Evolutionary conservation across 345 rosid species (phyloP), one percentile per base, ranked within the genome.

Genomic region (Dipteronia sinensis): DNA sequence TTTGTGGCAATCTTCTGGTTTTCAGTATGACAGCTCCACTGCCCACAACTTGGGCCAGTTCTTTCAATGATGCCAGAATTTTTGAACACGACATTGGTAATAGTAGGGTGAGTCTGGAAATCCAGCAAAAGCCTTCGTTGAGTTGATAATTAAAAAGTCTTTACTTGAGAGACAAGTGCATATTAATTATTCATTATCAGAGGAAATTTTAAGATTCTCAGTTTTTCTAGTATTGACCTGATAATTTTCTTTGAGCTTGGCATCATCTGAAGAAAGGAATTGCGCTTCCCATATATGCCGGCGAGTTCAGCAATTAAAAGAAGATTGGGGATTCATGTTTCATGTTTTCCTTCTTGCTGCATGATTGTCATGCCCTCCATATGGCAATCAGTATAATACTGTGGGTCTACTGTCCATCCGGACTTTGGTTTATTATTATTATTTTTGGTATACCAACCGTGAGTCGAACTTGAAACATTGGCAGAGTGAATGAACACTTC

Each of bases 101-200:
- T 38, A 65, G 38, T 62, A 22, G 16, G 29, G 16, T 62, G 17
- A 62, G 46, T 62, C 49, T 1, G 23, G 49, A 38, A 38, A 15
- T 38, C 44, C 19, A 16, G 44, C 12, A 34, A 19, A 19, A 47
- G 42, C 8, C 67, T 15, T 29, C 15, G 34, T 25, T 62, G 66
- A 62, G 68, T 15, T 67, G 49, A 67, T 7, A 67, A n/a, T 67
- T 44, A 67, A 49, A 40, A 67, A 19, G 25, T 62, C 66, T 65
- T 16, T 29, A 49, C 55, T 53, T 59, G 8, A n/a, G 63, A 16
- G 58, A 53, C 58, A 49, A 49, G 55, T 49, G 55, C 16, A 49
- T 49, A 15, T 10, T 49, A 49, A 11, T 49, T 49, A 58, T 34
- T 17, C 23, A 6, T 66, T 7, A 34, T 34, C 6, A 4, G 38